phyloP scores from a whole-genome alignment of 169 alveolate species.

The Cryptosporidium sp. region DNA sequence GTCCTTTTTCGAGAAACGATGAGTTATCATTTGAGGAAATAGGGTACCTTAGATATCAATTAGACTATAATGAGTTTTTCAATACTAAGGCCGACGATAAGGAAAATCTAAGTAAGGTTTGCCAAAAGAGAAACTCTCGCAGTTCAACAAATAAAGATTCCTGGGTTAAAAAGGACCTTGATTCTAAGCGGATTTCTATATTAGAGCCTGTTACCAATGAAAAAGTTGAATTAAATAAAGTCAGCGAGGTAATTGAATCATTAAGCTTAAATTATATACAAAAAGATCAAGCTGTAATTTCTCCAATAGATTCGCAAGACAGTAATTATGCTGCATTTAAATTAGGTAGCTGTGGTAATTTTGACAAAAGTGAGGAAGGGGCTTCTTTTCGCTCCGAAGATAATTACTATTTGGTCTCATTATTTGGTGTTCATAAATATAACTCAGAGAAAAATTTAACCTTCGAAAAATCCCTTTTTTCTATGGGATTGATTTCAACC shows the following conservation, averaged over 20 bases:
- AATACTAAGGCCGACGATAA: not conserved
- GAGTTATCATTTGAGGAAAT: constrained; percentile 70
- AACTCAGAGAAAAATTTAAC: not conserved
- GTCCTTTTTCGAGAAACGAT: not conserved
- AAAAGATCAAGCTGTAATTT: not conserved
- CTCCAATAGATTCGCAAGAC: not conserved
- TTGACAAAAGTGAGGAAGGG: constrained; percentile 37
- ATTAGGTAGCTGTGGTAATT: constrained; percentile 37
- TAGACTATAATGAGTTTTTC: not conserved
- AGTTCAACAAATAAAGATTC: not conserved
- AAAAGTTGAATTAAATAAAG: not conserved
- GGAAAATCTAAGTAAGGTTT: constrained; percentile 15
- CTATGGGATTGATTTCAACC: constrained; percentile 28
- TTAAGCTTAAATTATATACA: constrained; percentile 1
- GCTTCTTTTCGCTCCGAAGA: constrained; percentile 17
- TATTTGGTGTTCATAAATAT: not conserved
- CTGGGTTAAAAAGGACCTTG: not conserved
- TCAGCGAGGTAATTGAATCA: constrained; percentile 34
- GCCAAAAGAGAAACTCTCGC: not conserved
- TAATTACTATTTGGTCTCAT: constrained; percentile 22
- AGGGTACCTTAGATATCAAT: constrained; percentile 4
- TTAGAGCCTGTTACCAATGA: constrained; percentile 32
- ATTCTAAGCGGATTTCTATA: constrained; percentile 8
- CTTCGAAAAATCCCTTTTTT: constrained; percentile 6
- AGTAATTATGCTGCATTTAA: not conserved